Evolutionary conservation across 805 yeast genomes (phyloP).

Genomic region (Naumovozyma dairenensis): DNA sequence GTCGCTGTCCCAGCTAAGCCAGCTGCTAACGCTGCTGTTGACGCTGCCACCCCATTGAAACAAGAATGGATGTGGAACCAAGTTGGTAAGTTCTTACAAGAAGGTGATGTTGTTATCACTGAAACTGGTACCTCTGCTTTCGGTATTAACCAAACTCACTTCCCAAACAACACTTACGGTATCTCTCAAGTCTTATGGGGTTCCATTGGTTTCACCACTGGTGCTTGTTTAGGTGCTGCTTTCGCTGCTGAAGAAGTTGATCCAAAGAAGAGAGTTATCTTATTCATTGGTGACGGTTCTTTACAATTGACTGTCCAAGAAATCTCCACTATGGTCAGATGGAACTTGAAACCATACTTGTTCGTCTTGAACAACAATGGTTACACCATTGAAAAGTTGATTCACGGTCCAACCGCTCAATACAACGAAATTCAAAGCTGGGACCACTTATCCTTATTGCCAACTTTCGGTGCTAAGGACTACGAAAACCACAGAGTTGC

Average conservation of each 20-base stretch:
- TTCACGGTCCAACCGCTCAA: slow-evolving; percentile 56
- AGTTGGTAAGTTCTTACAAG: slow-evolving; percentile 50
- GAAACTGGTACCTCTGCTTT: slow-evolving; percentile 73
- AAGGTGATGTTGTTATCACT: slow-evolving; percentile 57
- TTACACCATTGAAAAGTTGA: slow-evolving; percentile 66
- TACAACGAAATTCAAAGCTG: slow-evolving; percentile 63
- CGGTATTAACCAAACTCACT: slow-evolving; percentile 56
- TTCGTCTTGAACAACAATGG: slow-evolving; percentile 65
- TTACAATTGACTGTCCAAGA: slow-evolving; percentile 67
- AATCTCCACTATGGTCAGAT: slow-evolving; percentile 57
- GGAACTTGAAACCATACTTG: slow-evolving; percentile 58
- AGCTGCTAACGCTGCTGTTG: slow-evolving; percentile 36
- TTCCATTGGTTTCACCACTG: slow-evolving; percentile 62
- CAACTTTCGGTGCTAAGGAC: slow-evolving; percentile 39
- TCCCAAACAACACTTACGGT: slow-evolving; percentile 53
- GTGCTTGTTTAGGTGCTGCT: slow-evolving; percentile 59
- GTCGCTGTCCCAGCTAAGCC: slow-evolving; percentile 47
- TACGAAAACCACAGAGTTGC: slow-evolving; percentile 47
- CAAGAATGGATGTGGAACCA: slow-evolving; percentile 66
- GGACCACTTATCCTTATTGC: slow-evolving; percentile 51
- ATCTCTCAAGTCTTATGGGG: slow-evolving; percentile 73
- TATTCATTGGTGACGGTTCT: slow-evolving; percentile 70
- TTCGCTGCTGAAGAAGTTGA: slow-evolving; percentile 58
- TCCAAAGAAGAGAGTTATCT: slow-evolving; percentile 50
- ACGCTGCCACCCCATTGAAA: slow-evolving; percentile 38